Base-by-base conservation (phyloP, 495 filamentous ascomycete genomes). In the Extremus antarcticus region DNA sequence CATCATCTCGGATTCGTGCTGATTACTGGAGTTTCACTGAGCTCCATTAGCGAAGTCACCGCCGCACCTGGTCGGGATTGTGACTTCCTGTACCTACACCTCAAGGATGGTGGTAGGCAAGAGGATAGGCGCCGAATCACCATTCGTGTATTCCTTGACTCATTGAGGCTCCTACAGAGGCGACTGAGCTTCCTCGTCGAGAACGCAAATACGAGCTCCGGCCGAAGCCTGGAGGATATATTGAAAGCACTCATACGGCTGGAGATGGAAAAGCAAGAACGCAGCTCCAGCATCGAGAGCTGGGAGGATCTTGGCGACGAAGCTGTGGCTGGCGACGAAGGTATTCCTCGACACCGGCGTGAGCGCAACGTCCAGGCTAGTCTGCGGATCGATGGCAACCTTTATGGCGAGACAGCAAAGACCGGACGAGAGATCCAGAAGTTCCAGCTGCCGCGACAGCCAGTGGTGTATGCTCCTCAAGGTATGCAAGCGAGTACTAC, bases 61-160 rank as follows among this genome's bases (percentile, higher is more conserved):
- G 86, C 88, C 40, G 88, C 90, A 11, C 81, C 86, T 22, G 94
- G 91, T 32, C 79, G 83, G 60, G 90, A 97, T 56, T 95, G 87
- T 65, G 92, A 98, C 68, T 94, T 90, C 66, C 77, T 98, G 19
- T 96, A 87, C 69, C 70, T 97, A 45, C 92, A 97, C 64, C 73
- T 94, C 9, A 83, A 84, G 53, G 75, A 80, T 40, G 9, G 47
- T 1, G 63, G 68, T 1, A 70, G 75, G n/a, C 77, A 82, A 32
- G 74, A 78, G 40, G 78, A 76, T 1, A 83, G 81, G 23, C 80
- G 84, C 1, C 76, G 87, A 43, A 78, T 96, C 50, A 87, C 86
- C 0, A 78, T 98, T 52, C 95, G 94, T 70, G 86, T 84, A 1
- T 98, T 95, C 74, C 76, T 98, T 10, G 92, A 98, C 62, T 84